Evolutionary conservation across 306 rosid species (phyloP).

Genomic region (Cucurbita moschata): DNA sequence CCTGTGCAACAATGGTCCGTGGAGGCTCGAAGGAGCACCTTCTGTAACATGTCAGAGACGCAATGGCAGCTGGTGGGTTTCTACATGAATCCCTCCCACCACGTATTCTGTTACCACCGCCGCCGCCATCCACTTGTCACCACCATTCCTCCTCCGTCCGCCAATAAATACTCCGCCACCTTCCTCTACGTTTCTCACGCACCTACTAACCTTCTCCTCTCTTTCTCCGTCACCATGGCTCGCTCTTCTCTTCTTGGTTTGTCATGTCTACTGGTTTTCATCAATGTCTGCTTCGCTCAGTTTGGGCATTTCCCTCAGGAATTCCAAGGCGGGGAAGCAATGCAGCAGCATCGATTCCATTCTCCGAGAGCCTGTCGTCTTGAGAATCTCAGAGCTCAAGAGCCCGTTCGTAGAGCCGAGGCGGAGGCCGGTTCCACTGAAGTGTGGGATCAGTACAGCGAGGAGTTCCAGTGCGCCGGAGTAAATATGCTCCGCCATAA

Average conservation of each 20-base stretch:
- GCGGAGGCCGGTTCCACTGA: constrained; percentile 20
- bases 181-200: not conserved
- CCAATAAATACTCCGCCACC: not conserved
- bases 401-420: constrained; percentile 1
- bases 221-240: not conserved
- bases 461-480: constrained; percentile 17
- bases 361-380: constrained; percentile 8
- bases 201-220: not conserved
- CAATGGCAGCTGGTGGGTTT: constrained; percentile 2
- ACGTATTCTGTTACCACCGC: not conserved
- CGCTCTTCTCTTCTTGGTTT: constrained; percentile 3
- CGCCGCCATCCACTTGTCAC: constrained; percentile 2
- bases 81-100: not conserved
- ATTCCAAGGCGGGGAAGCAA: not conserved
- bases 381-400: constrained; percentile 8
- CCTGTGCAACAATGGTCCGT: not conserved
- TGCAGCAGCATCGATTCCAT: constrained; percentile 1
- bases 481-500: constrained; percentile 10
- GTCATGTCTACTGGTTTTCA: not conserved
- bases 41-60: not conserved
- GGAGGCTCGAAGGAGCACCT: not conserved
- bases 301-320: not conserved
- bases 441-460: constrained; percentile 11
- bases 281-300: constrained; percentile 14
- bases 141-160: not conserved